Evolutionary conservation across 2,329 filamentous ascomycete genomes (phyloP).

Genomic region (Calonectria hongkongensis): DNA sequence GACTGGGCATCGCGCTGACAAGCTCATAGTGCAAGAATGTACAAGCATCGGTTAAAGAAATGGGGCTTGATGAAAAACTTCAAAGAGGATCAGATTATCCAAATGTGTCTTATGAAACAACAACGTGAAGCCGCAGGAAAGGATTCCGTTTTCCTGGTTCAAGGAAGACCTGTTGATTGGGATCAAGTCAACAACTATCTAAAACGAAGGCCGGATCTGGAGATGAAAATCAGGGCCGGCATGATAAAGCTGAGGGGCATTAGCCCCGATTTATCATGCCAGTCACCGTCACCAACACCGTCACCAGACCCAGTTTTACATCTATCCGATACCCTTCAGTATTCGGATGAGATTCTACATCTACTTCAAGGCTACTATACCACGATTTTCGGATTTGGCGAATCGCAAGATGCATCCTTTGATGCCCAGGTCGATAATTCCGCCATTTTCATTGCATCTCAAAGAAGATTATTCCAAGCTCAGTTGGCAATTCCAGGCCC

Average conservation of each 20-base stretch:
- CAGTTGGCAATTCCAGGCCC: background rate
- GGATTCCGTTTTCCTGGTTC: background rate
- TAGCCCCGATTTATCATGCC: background rate
- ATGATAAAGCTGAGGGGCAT: background rate
- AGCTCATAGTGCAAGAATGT: constrained; percentile 2
- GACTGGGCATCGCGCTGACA: background rate
- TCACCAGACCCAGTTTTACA: constrained; percentile 4
- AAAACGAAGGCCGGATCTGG: constrained; percentile 14
- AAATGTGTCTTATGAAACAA: constrained; percentile 23
- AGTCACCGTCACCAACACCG: constrained; percentile 7
- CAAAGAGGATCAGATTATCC: background rate
- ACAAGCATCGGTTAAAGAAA: constrained; percentile 18
- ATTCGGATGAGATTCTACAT: background rate
- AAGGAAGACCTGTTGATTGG: constrained; percentile 15
- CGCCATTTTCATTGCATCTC: background rate
- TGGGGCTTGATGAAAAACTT: constrained; percentile 22
- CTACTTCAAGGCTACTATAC: constrained; percentile 7
- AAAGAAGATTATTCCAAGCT: constrained; percentile 5
- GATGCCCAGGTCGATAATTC: too few species aligned
- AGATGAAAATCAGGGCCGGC: constrained; percentile 18
- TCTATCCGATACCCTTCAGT: background rate
- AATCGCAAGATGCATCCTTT: background rate
- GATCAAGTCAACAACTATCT: constrained; percentile 15
- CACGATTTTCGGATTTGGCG: background rate
- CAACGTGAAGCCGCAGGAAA: constrained; percentile 11